A percentile compares a stretch with the other conserved stretches of the same genome.
phyloP scores from a whole-genome alignment of 2,329 filamentous ascomycete species.

The Sclerotinia trifoliorum region DNA sequence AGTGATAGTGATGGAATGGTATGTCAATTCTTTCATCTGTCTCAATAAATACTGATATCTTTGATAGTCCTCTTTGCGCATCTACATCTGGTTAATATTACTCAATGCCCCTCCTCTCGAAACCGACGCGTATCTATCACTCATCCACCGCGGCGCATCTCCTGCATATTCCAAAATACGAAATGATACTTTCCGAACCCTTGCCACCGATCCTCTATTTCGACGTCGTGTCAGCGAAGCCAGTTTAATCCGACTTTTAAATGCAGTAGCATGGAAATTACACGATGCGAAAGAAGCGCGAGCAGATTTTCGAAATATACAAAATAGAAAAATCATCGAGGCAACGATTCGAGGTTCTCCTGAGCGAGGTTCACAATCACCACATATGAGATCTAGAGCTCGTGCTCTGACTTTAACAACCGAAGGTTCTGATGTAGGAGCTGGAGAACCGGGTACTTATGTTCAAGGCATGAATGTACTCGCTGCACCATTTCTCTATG shows the following conservation, averaged over 20 bases:
- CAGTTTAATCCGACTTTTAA: slow-evolving; percentile 87
- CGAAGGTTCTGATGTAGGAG: slow-evolving; percentile 61
- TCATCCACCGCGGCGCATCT: slow-evolving; percentile 90
- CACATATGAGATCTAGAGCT: slow-evolving; percentile 45
- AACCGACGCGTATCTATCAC: slow-evolving; percentile 83
- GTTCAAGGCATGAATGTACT: slow-evolving; percentile 99
- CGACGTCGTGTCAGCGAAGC: slow-evolving; percentile 93
- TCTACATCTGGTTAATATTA: slow-evolving; percentile 94
- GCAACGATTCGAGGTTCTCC: slow-evolving; percentile 37
- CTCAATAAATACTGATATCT: slow-evolving; percentile 26
- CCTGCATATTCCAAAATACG: slow-evolving; percentile 96
- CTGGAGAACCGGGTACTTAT: slow-evolving; percentile 75
- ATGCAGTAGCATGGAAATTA: slow-evolving; percentile 91
- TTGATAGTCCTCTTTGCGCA: slow-evolving; percentile 77
- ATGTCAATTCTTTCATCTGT: slow-evolving; percentile 35
- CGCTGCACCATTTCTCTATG: slow-evolving; percentile 92
- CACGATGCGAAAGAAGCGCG: slow-evolving; percentile 67
- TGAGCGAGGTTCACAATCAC: slow-evolving; percentile 33
- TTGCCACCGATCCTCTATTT: slow-evolving; percentile 96
- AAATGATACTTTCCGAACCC: slow-evolving; percentile 95
- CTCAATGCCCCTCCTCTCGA: slow-evolving; percentile 82
- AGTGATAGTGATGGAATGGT: slow-evolving; percentile 82
- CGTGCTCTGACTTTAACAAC: slow-evolving; percentile 60
- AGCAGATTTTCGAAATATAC: slow-evolving; percentile 23
- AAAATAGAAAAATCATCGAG: slow-evolving; percentile 28